Conservation (phyloP, 257 asterid genomes). For the Prunella vulgaris region DNA sequence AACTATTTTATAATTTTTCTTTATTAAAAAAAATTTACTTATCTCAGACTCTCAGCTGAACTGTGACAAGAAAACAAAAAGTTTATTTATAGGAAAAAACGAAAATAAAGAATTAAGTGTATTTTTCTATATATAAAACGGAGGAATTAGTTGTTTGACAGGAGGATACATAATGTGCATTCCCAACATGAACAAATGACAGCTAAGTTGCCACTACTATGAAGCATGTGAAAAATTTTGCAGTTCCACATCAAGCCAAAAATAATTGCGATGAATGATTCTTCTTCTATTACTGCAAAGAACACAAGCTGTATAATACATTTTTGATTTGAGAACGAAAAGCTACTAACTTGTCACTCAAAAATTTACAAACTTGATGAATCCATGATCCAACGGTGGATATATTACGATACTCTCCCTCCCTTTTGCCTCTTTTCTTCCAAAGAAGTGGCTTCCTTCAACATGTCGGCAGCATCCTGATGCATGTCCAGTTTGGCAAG, state of each 20-base stretch:
- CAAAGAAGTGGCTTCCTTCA: slow-evolving; percentile 66
- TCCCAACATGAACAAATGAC: background rate
- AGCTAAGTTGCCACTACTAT: background rate
- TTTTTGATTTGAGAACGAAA: slow-evolving; percentile 17
- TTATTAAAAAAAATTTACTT: no score
- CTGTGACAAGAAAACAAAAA: no score
- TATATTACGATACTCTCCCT: slow-evolving; percentile 29
- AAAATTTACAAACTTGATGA: slow-evolving; percentile 17
- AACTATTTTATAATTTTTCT: no score
- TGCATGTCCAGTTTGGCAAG: slow-evolving; percentile 86
- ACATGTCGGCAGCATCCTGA: slow-evolving; percentile 89
- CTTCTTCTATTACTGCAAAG: slow-evolving; percentile 21
- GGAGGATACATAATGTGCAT: no score
- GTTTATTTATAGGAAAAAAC: no score
- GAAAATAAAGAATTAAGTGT: no score
- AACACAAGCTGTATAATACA: slow-evolving; percentile 23
- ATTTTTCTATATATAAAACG: no score
- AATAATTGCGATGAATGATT: background rate
- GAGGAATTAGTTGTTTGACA: no score
- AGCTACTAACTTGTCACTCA: slow-evolving; percentile 20
- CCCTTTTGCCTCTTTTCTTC: slow-evolving; percentile 69
- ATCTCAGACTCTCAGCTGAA: no score
- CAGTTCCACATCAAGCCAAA: background rate
- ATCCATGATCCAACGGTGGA: background rate
- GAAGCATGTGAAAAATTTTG: background rate